A percentile compares a stretch with the other conserved stretches of the same genome.
These are phyloP conservation scores for Nematocida sp. DNA, from an alignment of 371 early-diverging fungal species.

Conservation along the genomic window DNA sequence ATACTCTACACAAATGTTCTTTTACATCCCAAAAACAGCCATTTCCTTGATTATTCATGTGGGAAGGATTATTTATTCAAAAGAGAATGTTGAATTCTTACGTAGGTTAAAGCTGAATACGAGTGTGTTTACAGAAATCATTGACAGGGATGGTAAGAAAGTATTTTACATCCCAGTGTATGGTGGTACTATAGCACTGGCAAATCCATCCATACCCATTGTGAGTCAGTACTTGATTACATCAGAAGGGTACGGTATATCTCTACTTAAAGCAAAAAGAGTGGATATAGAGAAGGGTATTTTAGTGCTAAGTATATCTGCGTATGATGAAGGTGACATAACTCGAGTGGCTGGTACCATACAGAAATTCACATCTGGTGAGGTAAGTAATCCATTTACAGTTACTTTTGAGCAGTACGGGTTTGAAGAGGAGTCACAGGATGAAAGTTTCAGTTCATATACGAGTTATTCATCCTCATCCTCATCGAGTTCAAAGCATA, in stretches of 20 bases:
- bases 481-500: not conserved
- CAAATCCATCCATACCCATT: constrained; percentile 50
- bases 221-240: constrained; percentile 51
- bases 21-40: constrained; percentile 67
- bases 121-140: not conserved
- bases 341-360: not conserved
- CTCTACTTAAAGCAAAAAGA: constrained; percentile 15
- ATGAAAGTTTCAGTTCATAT: not conserved
- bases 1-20: constrained; percentile 59
- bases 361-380: constrained; percentile 30
- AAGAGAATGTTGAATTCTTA: constrained; percentile 1
- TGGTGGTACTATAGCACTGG: constrained; percentile 11
- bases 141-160: constrained; percentile 16
- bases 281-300: constrained; percentile 51
- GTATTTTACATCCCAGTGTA: constrained; percentile 51
- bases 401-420: not conserved
- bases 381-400: constrained; percentile 20
- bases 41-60: constrained; percentile 56
- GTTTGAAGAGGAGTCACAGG: not conserved
- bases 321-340: constrained; percentile 8
- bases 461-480: not conserved
- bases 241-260: constrained; percentile 36
- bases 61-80: constrained; percentile 57
- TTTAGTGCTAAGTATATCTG: constrained; percentile 7
- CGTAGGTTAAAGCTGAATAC: not conserved